Evolutionary conservation across 306 rosid genomes (phyloP).

Genomic region (Arachis stenosperma): DNA sequence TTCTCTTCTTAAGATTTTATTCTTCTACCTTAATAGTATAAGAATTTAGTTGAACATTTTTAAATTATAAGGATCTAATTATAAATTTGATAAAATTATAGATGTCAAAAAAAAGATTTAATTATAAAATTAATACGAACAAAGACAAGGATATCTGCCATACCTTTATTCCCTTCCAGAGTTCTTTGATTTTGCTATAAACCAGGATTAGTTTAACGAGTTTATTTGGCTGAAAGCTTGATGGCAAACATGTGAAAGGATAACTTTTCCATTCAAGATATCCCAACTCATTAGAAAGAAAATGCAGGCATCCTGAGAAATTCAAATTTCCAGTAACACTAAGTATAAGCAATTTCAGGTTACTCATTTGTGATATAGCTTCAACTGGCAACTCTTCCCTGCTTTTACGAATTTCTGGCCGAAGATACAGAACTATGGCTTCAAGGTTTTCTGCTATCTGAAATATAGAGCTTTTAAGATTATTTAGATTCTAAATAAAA

Average conservation of each 20-base stretch:
- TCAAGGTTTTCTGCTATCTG: constrained; percentile 8
- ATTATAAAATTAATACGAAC: no score
- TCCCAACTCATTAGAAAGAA: constrained; percentile 7
- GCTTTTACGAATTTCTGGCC: fast-evolving
- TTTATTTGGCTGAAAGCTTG: neutral
- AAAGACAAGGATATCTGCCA: neutral
- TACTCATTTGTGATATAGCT: constrained; percentile 22
- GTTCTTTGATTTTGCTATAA: neutral
- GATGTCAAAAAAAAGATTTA: no score
- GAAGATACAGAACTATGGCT: neutral
- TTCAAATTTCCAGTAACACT: neutral
- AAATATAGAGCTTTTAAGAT: neutral
- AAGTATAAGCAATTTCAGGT: constrained; percentile 6
- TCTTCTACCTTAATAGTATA: no score
- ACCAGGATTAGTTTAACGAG: constrained; percentile 21
- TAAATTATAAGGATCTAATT: no score
- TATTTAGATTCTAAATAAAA: neutral
- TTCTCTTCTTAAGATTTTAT: no score
- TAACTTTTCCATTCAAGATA: neutral
- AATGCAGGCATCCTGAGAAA: neutral
- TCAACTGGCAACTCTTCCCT: neutral
- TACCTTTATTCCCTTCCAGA: constrained; percentile 38
- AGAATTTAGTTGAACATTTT: no score
- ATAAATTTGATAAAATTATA: no score
- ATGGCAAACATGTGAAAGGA: constrained; percentile 28